phyloP scores from a whole-genome alignment of 2,329 filamentous ascomycete genomes.

The Trichophaea hybrida region DNA sequence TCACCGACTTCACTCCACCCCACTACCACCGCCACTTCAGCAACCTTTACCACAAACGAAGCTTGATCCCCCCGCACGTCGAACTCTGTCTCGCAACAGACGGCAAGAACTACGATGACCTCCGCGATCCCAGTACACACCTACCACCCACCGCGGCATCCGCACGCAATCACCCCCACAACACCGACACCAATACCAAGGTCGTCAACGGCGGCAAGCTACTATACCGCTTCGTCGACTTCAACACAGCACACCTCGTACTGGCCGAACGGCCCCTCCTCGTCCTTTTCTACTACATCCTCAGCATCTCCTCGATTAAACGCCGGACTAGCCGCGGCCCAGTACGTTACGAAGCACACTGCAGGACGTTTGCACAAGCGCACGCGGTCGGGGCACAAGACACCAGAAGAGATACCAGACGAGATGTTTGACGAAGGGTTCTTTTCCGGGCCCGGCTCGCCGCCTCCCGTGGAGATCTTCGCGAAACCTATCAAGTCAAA shows the following conservation, averaged over 20 bases:
- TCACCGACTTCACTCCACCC: background rate
- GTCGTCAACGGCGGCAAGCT: background rate
- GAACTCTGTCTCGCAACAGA: background rate
- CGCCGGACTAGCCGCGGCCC: slow-evolving; percentile 19
- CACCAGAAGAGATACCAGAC: slow-evolving; percentile 11
- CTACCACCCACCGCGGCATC: slow-evolving; percentile 21
- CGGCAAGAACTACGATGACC: slow-evolving; percentile 8
- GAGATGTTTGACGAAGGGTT: slow-evolving; percentile 23
- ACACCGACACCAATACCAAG: slow-evolving; percentile 9
- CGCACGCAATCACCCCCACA: slow-evolving; percentile 14
- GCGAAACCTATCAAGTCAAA: slow-evolving; percentile 6
- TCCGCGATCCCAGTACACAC: slow-evolving; percentile 19
- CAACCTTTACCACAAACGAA: background rate
- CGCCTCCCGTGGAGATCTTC: slow-evolving; percentile 7
- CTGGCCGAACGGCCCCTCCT: slow-evolving; percentile 15
- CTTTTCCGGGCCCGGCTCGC: slow-evolving; percentile 21
- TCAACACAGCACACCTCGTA: slow-evolving; percentile 17
- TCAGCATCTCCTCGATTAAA: slow-evolving; percentile 17
- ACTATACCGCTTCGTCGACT: slow-evolving; percentile 14
- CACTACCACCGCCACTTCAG: background rate
- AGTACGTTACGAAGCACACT: slow-evolving; percentile 19
- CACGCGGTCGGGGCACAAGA: slow-evolving; percentile 16
- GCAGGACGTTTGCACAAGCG: slow-evolving; percentile 22
- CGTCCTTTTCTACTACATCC: slow-evolving; percentile 17
- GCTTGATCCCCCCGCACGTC: background rate